A percentile compares a stretch with the other conserved stretches of the same genome.
Evolutionary conservation across 305 asterid species (phyloP).

Genomic region (Solanum hybrid): DNA sequence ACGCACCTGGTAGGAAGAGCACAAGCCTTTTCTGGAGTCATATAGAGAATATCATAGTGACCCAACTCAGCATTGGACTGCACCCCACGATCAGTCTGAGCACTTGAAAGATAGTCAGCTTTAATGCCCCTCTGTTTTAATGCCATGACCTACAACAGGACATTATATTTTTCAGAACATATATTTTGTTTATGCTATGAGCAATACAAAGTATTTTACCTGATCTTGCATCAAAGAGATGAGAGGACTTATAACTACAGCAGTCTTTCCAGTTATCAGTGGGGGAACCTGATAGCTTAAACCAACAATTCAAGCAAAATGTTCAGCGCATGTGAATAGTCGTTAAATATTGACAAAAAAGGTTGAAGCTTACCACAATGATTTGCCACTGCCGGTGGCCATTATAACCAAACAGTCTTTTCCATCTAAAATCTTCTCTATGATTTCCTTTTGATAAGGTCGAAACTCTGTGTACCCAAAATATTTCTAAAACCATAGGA

Average conservation of each 20-base stretch:
- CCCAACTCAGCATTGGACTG: slow-evolving; percentile 61
- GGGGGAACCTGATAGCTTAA: slow-evolving; percentile 92
- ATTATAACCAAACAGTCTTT: slow-evolving; percentile 76
- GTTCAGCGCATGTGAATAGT: background rate
- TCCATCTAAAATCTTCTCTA: slow-evolving; percentile 57
- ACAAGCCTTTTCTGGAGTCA: slow-evolving; percentile 87
- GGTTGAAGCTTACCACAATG: slow-evolving; percentile 49
- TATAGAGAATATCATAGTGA: slow-evolving; percentile 50
- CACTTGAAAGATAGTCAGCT: slow-evolving; percentile 79
- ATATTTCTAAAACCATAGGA: slow-evolving; percentile 40
- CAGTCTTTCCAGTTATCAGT: slow-evolving; percentile 56
- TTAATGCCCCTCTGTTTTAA: slow-evolving; percentile 76
- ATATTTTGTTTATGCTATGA: background rate
- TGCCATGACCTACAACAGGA: slow-evolving; percentile 64
- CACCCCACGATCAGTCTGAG: slow-evolving; percentile 55
- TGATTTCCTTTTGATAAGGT: slow-evolving; percentile 76
- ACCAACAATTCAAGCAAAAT: slow-evolving; percentile 5
- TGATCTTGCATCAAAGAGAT: slow-evolving; percentile 96
- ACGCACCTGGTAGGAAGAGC: slow-evolving; percentile 46
- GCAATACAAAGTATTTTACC: slow-evolving; percentile 19
- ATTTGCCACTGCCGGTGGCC: slow-evolving; percentile 96
- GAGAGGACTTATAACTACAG: slow-evolving; percentile 81
- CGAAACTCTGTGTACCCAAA: slow-evolving; percentile 83
- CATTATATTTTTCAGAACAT: slow-evolving; percentile 1
- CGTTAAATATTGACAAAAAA: background rate